phyloP scores from a whole-genome alignment of 73 alveolate genomes.

The Tetrahymena borealis region DNA sequence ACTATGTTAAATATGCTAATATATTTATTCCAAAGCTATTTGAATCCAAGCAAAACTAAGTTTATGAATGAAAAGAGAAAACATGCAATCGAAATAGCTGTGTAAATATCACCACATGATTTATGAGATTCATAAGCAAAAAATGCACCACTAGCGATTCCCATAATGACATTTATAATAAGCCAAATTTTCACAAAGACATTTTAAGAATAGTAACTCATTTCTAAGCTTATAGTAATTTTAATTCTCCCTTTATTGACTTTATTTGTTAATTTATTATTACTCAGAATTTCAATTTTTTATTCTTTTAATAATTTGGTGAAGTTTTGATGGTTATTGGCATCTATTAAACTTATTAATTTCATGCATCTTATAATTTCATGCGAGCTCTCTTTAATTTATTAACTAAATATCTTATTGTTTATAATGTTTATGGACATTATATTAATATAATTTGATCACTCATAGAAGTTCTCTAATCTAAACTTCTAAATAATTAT shows the following conservation, averaged over 20 bases:
- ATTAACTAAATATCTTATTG: too few relatives aligned
- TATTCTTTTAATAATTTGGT: too few relatives aligned
- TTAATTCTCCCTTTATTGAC: background rate
- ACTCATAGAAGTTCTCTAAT: too few relatives aligned
- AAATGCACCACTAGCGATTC: background rate
- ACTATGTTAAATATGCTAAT: background rate
- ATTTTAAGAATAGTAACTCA: background rate
- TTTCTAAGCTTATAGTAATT: background rate
- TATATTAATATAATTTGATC: too few relatives aligned
- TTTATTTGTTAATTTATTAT: too few relatives aligned
- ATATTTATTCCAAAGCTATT: background rate
- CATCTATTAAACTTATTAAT: too few relatives aligned
- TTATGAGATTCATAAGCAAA: background rate
- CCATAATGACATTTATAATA: background rate
- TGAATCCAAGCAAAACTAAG: background rate
- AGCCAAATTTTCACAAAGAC: background rate
- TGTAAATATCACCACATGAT: background rate
- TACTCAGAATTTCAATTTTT: too few relatives aligned
- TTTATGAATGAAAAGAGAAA: background rate
- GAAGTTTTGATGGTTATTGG: too few relatives aligned
- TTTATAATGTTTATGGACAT: too few relatives aligned
- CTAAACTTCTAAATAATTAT: too few relatives aligned
- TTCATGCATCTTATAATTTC: too few relatives aligned
- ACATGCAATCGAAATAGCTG: background rate
- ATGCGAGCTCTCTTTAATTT: too few relatives aligned